Evolutionary conservation across 208 protist species (phyloP).

Genomic region (Trypanosoma conorhini): DNA sequence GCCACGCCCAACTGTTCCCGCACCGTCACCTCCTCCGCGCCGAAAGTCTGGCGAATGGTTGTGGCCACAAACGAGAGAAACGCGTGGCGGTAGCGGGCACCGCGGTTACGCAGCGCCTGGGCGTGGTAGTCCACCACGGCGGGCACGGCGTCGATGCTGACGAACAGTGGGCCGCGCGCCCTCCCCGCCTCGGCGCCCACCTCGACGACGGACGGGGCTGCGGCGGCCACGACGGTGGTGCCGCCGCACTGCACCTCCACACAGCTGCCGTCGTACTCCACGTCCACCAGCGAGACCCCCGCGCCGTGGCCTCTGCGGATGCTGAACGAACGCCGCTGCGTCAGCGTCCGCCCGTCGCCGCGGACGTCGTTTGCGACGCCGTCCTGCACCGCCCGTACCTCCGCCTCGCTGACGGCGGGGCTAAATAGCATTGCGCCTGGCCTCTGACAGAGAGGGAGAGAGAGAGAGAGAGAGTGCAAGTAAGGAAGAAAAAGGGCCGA

Average conservation of each 20-base stretch:
- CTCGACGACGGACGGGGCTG: slow-evolving; percentile 64
- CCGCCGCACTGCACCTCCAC: slow-evolving; percentile 57
- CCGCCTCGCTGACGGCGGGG: slow-evolving; percentile 56
- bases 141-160: slow-evolving; percentile 70
- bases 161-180: slow-evolving; percentile 45
- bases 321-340: slow-evolving; percentile 70
- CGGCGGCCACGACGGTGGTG: slow-evolving; percentile 62
- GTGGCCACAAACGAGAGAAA: slow-evolving; percentile 59
- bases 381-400: slow-evolving; percentile 74
- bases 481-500: slow-evolving; percentile 12
- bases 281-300: background rate
- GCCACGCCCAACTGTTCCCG: slow-evolving; percentile 56
- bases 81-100: slow-evolving; percentile 52
- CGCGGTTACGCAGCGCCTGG: slow-evolving; percentile 45
- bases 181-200: slow-evolving; percentile 13
- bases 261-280: slow-evolving; percentile 56
- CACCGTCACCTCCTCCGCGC: slow-evolving; percentile 59
- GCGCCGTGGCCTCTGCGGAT: slow-evolving; percentile 15
- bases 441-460: background rate
- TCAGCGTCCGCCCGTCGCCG: slow-evolving; percentile 72
- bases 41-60: slow-evolving; percentile 64
- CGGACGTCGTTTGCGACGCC: slow-evolving; percentile 66
- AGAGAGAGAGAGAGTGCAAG: no score
- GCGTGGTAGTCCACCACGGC: slow-evolving; percentile 70
- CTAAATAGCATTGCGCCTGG: slow-evolving; percentile 19